Conservation (phyloP, 495 filamentous ascomycete genomes). For the Penicillium odoratum region DNA sequence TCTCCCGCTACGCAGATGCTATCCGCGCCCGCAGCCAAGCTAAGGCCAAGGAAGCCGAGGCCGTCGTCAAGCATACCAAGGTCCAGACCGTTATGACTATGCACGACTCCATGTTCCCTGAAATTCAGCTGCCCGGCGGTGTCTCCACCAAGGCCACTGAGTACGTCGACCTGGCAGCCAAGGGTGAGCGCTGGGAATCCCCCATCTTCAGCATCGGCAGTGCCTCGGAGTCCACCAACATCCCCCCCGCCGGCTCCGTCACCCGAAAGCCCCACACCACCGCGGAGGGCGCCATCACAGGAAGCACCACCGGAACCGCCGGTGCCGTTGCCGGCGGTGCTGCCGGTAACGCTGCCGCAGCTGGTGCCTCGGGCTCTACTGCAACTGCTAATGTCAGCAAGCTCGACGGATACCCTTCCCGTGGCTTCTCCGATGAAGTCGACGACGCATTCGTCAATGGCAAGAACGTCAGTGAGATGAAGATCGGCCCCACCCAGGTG, state of each 20-base stretch:
- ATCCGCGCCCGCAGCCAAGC: slow-evolving; percentile 71
- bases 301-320: slow-evolving; percentile 10
- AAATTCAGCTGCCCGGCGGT: slow-evolving; percentile 84
- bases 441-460: slow-evolving; percentile 51
- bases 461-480: slow-evolving; percentile 22
- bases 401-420: slow-evolving; percentile 26
- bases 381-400: slow-evolving; percentile 20
- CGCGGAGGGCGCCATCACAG: slow-evolving; percentile 17
- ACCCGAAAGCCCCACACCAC: slow-evolving; percentile 64
- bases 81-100: slow-evolving; percentile 75
- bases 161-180: slow-evolving; percentile 82
- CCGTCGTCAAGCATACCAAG: slow-evolving; percentile 67
- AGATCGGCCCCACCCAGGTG: slow-evolving; percentile 16
- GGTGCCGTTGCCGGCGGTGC: slow-evolving; percentile 12
- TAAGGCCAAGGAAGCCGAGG: slow-evolving; percentile 70
- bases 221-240: slow-evolving; percentile 68
- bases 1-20: slow-evolving; percentile 76
- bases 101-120: slow-evolving; percentile 86
- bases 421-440: slow-evolving; percentile 56
- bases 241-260: slow-evolving; percentile 64
- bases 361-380: slow-evolving; percentile 9
- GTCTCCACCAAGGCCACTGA: slow-evolving; percentile 94
- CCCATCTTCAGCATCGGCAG: slow-evolving; percentile 88
- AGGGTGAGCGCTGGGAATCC: slow-evolving; percentile 93
- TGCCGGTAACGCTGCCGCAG: slow-evolving; percentile 10